Conservation (phyloP, 345 rosid species). For the Gossypium rotundifolium region DNA sequence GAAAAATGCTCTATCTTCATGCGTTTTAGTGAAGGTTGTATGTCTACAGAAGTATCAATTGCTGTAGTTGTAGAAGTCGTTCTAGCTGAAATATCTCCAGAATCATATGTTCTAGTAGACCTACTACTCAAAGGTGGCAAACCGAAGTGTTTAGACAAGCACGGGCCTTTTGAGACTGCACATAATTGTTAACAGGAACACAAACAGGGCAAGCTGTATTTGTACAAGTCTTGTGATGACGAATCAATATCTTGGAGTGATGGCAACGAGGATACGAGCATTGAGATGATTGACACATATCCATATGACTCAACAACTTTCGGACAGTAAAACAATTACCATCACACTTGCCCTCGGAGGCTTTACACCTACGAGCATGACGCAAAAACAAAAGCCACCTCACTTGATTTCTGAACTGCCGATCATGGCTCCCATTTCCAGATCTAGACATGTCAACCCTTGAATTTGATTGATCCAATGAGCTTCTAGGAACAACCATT, state of each 20-base stretch:
- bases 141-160: constrained; percentile 35
- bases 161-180: constrained; percentile 44
- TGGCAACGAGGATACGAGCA: constrained; percentile 81
- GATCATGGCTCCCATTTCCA: constrained; percentile 47
- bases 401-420: constrained; percentile 60
- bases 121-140: constrained; percentile 31
- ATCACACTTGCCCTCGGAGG: constrained; percentile 83
- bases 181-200: constrained; percentile 59
- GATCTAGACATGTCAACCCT: constrained; percentile 37
- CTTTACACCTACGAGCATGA: constrained; percentile 79
- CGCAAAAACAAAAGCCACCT: constrained; percentile 84
- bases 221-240: constrained; percentile 60
- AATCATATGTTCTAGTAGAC: constrained; percentile 39
- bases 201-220: constrained; percentile 82
- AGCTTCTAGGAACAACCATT: constrained; percentile 35
- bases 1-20: constrained; percentile 68
- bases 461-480: constrained; percentile 37
- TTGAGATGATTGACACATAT: constrained; percentile 44
- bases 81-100: constrained; percentile 35
- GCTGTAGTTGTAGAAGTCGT: constrained; percentile 34
- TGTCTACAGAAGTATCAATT: constrained; percentile 44
- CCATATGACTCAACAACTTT: constrained; percentile 73
- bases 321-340: constrained; percentile 54
- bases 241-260: constrained; percentile 58
- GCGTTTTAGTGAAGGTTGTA: constrained; percentile 73